Base-by-base conservation (phyloP, 148 eudicot species). In the Heliamphora exappendiculata region DNA sequence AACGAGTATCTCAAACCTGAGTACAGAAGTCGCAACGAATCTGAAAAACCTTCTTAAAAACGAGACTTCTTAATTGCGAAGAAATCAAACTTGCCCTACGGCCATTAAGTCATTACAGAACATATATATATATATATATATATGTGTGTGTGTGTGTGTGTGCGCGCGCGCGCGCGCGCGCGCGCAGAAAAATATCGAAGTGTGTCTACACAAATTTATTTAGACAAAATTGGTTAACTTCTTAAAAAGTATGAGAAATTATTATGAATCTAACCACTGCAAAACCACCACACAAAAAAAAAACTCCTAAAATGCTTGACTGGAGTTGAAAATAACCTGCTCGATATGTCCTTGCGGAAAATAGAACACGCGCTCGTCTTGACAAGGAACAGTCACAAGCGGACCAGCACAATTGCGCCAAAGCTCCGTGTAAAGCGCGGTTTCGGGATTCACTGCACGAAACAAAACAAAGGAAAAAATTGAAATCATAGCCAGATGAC, bases 381-480 rank as follows among this genome's bases (percentile, higher is more conserved):
- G 63, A 50, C 88, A 85, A 67, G 99, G 97, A 58, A 95, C 96
- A 7, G 91, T 95, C 77, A 95, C 99, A 19, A 95, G 83, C 74
- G 99, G 99, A 49, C 99, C 99, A 26, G 97, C 99, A 84, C 99
- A 95, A 47, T 94, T 93, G 75, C 81, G 88, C 99, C 99, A 95
- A 45, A 95, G 86, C 89, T 89, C 99, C 67, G 82, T 87, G 70
- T 91, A 95, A 76, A 95, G 80, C 81, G 97, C 96, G 50, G 79
- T 78, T 67, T 88, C 96, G 69, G 90, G 87, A 87, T 89, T 91
- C 76, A 78, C 94, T 89, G 82, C 83, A 78, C 51, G 36, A 62
- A 66, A 51, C 55, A 68, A 73, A n/a, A 47, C 45, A 64, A 72
- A n/a, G 47, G 49, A 54, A 72, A 1, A 24, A 57, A 10, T 34